Conservation (phyloP, 129 eudicot genomes). For the Logfia minima region DNA sequence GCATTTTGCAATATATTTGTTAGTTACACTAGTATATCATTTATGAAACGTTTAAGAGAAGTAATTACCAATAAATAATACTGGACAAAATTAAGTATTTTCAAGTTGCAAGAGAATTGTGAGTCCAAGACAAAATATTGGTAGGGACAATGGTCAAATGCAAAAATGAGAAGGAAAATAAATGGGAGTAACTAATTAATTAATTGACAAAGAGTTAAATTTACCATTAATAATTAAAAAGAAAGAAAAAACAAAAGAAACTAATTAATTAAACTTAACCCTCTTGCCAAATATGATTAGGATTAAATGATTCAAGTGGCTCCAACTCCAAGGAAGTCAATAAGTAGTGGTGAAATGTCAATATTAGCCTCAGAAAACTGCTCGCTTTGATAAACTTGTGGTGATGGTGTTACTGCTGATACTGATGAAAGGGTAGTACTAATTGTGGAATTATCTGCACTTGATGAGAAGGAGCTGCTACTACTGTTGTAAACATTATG, state of each 20-base stretch:
- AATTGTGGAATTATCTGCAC: slow-evolving; percentile 30
- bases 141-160: slow-evolving; percentile 7
- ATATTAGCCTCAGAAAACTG: slow-evolving; percentile 44
- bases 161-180: background rate
- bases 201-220: background rate
- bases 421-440: slow-evolving; percentile 30
- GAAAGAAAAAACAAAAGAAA: background rate
- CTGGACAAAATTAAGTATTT: background rate
- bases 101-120: background rate
- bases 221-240: background rate
- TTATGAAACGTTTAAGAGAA: no score
- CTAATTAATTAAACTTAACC: background rate
- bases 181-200: slow-evolving; percentile 7
- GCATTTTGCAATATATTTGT: background rate
- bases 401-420: slow-evolving; percentile 34
- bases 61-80: no score
- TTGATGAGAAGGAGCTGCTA: slow-evolving; percentile 36
- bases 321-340: slow-evolving; percentile 99
- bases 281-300: slow-evolving; percentile 2
- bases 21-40: background rate
- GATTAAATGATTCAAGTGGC: slow-evolving; percentile 46
- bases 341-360: slow-evolving; percentile 65
- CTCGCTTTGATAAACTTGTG: slow-evolving; percentile 50
- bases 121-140: background rate
- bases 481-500: slow-evolving; percentile 19